Evolutionary conservation across 2,329 filamentous ascomycete species (phyloP), one percentile per base, ranked within the genome.

Genomic region (Phaeosphaeria sp.): DNA sequence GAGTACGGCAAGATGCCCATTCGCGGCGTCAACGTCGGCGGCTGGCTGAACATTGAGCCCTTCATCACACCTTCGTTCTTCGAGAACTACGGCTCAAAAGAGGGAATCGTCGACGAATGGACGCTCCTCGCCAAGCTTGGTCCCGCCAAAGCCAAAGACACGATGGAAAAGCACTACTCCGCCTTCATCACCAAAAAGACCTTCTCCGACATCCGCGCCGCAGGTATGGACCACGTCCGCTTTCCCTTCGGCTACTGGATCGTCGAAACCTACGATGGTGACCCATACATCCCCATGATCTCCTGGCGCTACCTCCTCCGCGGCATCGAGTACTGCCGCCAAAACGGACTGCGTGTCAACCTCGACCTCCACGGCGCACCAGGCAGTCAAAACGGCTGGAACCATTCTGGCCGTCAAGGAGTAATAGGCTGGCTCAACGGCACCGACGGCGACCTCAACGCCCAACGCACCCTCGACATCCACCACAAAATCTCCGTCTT

Each of bases 171-270:
- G 58, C 95, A 99, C 77, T 99, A 99, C 78, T 89, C 93, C 1
- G 87, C 87, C 0, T 99, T 97, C 72, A 88, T 98, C 44, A 93
- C 87, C 0, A 92, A 96, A 73, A 81, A 90, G 56, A 93, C 91
- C 2, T 97, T 98, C 75, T 83, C 84, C 55, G 90, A 94, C 42
- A 97, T 99, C 58, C 87, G 88, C 49, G 89, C 87, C 40, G 95
- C 95, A 1, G 95, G 95, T 0, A 86, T 99, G 46, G 95, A 99
- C 74, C 95, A 99, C 74, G 91, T 99, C n/a, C 90, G 95, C 53
- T 97, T 99, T 53, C 93, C 91, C 0, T 98, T 90, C 75, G 92
- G 90, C 9, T 99, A 99, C 82, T 99, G 95, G 95, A 92, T 93
- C 0, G 89, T 98, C 1, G 87, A 88, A 56, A 90, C 89, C 0